Percentiles rank a stretch among this genome's conserved stretches.
phyloP scores from a whole-genome alignment of 192 early-diverging fungal genomes.

The Backusella westeae region DNA sequence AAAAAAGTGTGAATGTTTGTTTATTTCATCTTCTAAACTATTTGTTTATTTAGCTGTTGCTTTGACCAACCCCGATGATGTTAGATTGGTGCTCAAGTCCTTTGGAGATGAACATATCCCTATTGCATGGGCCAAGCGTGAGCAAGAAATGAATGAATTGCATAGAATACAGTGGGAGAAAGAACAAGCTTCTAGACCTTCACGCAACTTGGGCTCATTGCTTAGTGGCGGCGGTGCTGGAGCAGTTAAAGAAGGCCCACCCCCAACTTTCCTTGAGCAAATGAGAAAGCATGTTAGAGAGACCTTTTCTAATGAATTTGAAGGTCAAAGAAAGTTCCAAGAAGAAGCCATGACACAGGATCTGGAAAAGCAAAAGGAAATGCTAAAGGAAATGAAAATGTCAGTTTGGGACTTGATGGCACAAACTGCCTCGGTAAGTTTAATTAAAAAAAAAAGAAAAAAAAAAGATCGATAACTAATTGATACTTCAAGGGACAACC shows the following conservation, averaged over 20 bases:
- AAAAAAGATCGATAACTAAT: not conserved
- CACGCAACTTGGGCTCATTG: constrained; percentile 50
- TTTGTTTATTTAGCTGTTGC: constrained; percentile 44
- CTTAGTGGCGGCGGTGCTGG: constrained; percentile 37
- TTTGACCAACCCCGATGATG: constrained; percentile 73
- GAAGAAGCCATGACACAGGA: constrained; percentile 61
- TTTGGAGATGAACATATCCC: constrained; percentile 72
- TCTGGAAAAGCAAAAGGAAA: constrained; percentile 60
- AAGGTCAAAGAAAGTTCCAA: constrained; percentile 64
- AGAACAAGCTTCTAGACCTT: constrained; percentile 49
- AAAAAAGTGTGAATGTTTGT: constrained; percentile 17
- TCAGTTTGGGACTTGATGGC: constrained; percentile 83
- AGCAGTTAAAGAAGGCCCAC: constrained; percentile 56
- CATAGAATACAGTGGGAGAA: constrained; percentile 68
- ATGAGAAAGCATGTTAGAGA: constrained; percentile 60
- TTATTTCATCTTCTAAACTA: not conserved
- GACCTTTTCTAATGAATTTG: constrained; percentile 73
- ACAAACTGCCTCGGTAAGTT: constrained; percentile 42
- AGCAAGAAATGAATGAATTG: constrained; percentile 62
- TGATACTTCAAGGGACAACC: constrained; percentile 12
- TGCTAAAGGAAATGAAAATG: constrained; percentile 88
- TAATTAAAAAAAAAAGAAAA: not conserved
- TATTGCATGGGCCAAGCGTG: constrained; percentile 64
- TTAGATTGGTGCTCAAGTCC: constrained; percentile 66
- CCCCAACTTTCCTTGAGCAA: constrained; percentile 58